These are phyloP conservation scores for Tuber calosporum DNA, from an alignment of 495 filamentous ascomycete genomes.

Conservation along the genomic window DNA sequence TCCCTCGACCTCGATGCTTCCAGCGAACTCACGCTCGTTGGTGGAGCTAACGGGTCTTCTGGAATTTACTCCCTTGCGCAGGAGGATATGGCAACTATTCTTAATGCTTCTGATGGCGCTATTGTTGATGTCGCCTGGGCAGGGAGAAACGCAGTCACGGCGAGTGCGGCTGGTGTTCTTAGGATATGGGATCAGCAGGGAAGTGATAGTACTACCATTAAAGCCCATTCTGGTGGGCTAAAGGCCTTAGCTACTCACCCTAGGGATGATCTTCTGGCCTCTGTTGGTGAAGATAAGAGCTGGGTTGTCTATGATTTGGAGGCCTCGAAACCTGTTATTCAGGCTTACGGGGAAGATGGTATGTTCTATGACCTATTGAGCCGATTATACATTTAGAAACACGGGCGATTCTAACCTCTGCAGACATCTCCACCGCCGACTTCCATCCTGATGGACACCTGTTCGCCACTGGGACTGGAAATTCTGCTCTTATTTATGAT, in stretches of 20 bases:
- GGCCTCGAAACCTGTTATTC: conserved; percentile 57
- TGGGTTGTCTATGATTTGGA: conserved; percentile 82
- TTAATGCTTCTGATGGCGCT: conserved; percentile 58
- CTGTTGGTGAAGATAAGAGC: conserved; percentile 85
- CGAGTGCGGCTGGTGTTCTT: conserved; percentile 67
- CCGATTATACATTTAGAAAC: conserved; percentile 7
- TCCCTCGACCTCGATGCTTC: conserved; percentile 59
- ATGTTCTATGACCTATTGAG: conserved; percentile 44
- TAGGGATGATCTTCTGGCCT: conserved; percentile 74
- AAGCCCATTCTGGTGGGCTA: conserved; percentile 70
- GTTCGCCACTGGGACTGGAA: conserved; percentile 71
- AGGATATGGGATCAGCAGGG: conserved; percentile 67
- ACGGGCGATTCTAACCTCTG: conserved; percentile 42
- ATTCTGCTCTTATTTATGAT: conserved; percentile 79
- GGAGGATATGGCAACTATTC: conserved; percentile 58
- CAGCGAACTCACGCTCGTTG: conserved; percentile 67
- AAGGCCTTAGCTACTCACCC: conserved; percentile 76
- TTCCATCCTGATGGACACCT: conserved; percentile 97
- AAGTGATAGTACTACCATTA: conserved; percentile 56
- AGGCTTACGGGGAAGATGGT: conserved; percentile 77
- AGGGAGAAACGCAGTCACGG: conserved; percentile 61
- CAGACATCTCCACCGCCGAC: conserved; percentile 67
- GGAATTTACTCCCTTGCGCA: conserved; percentile 72
- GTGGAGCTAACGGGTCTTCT: conserved; percentile 67
- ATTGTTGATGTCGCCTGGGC: conserved; percentile 78